A percentile compares a stretch with the other conserved stretches of the same genome.
Conservation (phyloP, 1,284 basidiomycete species). For the Cryptococcus jaspeensis region DNA sequence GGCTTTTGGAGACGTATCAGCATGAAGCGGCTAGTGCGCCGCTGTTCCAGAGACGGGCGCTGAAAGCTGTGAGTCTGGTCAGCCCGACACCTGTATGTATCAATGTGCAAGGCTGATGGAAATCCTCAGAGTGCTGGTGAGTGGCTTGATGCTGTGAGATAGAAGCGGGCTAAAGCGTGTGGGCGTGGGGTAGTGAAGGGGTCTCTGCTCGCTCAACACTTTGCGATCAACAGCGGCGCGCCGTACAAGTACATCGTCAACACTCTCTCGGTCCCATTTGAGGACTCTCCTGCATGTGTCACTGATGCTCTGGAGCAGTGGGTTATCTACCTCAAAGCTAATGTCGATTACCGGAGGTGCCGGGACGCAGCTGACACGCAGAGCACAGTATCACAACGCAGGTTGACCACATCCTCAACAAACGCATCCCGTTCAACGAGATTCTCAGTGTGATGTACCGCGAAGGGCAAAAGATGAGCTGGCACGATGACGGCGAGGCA, state of each 20-base stretch:
- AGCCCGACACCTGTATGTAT: too few relatives aligned
- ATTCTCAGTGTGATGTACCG: constrained; percentile 44
- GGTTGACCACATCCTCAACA: constrained; percentile 20
- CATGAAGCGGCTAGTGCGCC: constrained; percentile 25
- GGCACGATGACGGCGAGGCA: constrained; percentile 48
- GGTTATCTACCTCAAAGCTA: constrained; percentile 13
- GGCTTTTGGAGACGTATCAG: constrained; percentile 36
- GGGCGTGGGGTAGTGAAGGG: constrained; percentile 16
- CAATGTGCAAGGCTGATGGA: too few relatives aligned
- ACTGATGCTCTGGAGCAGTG: constrained; percentile 31
- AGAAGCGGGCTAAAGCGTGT: background rate
- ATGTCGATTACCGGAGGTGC: background rate
- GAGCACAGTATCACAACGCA: constrained; percentile 19
- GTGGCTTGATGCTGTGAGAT: background rate
- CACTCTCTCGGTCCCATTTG: constrained; percentile 36
- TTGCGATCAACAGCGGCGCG: constrained; percentile 45
- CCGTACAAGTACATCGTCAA: constrained; percentile 48
- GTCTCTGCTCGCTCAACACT: constrained; percentile 42
- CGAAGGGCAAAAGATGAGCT: constrained; percentile 49
- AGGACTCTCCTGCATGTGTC: constrained; percentile 36
- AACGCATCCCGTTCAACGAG: constrained; percentile 39
- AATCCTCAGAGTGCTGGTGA: constrained; percentile 4
- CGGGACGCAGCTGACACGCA: background rate
- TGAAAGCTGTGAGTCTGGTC: constrained; percentile 21
- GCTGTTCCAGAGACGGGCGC: constrained; percentile 37